Base-by-base conservation (phyloP, 192 early-diverging fungal species). In the Umbelopsis isabellina region DNA sequence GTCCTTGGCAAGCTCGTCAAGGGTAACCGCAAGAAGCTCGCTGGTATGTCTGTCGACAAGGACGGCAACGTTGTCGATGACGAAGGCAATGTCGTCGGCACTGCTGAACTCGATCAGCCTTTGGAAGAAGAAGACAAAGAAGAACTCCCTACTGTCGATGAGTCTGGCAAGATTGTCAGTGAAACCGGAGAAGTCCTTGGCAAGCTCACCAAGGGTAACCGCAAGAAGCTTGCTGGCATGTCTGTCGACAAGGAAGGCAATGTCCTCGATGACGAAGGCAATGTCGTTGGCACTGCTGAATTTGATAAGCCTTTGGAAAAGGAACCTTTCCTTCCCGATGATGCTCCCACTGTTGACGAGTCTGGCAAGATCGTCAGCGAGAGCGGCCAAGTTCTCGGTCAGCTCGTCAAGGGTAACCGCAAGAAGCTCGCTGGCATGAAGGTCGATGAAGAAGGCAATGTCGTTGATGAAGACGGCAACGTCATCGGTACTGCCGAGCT, bases 171-270 rank as follows among this genome's bases (percentile, higher is more conserved):
- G n/a, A 33, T 71, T 12, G 4, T 71, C 11, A 25, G 37, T 25
- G 37, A 12, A 61, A 25, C 51, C 30, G 69, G 55, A 16, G 52
- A 58, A 33, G 10, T 64, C 10, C 46, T 71, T 49, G 69, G 69
- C 13, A 71, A 64, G 9, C 21, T 71, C 8, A 46, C 21, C 16
- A 49, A 66, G 44, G 33, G 49, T 0, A 41, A 48, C 6, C 46
- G 61, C 8, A 22, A 45, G 8, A 67, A 72, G 25, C 23, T 72
- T 4, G 65, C 18, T 18, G 71, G 71, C 48, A 48, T 45, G 27
- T 25, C n/a, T 9, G 65, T 72, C 11, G 71, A 72, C 13, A 48
- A 72, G 13, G 65, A 55, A 3, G 65, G 71, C 49, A 72, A 72
- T 16, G 71, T 72, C 16, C n/a, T 72, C 22, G 50, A 72, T 20